These are phyloP conservation scores for Pestalotiopsis sp. DNA, from an alignment of 2,329 filamentous ascomycete genomes.

Conservation along the genomic window DNA sequence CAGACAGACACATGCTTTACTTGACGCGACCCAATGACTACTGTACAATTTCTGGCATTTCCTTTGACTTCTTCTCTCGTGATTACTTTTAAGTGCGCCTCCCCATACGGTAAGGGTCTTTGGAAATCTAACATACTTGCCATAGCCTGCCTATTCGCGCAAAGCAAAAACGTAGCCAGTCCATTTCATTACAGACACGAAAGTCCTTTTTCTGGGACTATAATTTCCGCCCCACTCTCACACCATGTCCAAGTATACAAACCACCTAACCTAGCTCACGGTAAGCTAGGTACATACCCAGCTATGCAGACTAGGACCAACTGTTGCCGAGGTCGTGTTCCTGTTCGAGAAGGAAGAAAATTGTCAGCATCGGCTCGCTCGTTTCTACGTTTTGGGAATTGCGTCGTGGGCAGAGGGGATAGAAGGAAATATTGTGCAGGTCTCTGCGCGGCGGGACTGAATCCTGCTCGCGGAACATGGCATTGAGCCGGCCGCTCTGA, in stretches of 20 bases:
- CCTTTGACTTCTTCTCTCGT: too few species aligned
- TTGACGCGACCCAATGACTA: too few species aligned
- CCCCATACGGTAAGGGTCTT: too few species aligned
- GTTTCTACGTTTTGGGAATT: background rate
- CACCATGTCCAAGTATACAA: background rate
- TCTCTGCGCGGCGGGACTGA: too few species aligned
- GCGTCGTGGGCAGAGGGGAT: background rate
- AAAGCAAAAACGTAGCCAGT: background rate
- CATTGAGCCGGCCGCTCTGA: background rate
- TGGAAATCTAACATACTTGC: too few species aligned
- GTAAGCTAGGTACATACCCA: too few species aligned
- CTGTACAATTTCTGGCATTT: too few species aligned
- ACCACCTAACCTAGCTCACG: too few species aligned
- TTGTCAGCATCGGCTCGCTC: background rate
- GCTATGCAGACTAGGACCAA: background rate
- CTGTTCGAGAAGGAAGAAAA: background rate
- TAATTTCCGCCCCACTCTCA: background rate
- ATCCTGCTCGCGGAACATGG: too few species aligned
- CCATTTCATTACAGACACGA: background rate
- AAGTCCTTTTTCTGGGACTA: background rate
- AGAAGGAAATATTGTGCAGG: background rate
- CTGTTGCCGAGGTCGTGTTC: constrained; percentile 1
- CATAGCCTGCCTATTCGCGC: too few species aligned
- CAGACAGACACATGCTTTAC: too few species aligned
- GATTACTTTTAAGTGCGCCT: too few species aligned